Conservation (phyloP, 208 protist species). For the Baffinella frigidus region DNA sequence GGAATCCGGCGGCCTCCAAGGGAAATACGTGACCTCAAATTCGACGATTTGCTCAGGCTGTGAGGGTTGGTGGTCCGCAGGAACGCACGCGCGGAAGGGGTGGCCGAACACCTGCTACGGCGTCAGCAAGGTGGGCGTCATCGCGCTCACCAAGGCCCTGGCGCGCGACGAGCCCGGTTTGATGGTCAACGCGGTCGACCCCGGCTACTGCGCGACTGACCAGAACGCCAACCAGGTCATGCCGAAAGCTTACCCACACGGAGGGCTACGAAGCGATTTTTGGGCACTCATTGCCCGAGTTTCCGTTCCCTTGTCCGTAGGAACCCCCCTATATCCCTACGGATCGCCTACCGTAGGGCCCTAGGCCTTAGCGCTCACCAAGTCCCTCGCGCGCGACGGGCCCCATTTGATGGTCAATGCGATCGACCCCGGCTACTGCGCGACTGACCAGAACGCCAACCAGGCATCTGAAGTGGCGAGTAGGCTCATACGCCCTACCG, state of each 20-base stretch:
- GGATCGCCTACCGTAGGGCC: too few species aligned
- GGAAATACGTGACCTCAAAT: too few species aligned
- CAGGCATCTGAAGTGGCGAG: too few species aligned
- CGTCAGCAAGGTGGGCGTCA: constrained; percentile 40
- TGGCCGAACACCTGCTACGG: constrained; percentile 62
- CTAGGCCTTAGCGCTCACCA: too few species aligned
- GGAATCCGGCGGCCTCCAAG: too few species aligned
- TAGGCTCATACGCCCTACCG: too few species aligned
- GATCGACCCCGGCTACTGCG: constrained; percentile 39
- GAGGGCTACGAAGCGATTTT: neutral
- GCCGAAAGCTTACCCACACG: neutral
- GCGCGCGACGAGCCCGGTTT: neutral
- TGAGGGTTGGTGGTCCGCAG: too few species aligned
- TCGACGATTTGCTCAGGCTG: too few species aligned
- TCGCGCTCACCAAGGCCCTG: constrained; percentile 22
- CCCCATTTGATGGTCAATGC: neutral
- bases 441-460: constrained; percentile 2
- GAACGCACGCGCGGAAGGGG: too few species aligned
- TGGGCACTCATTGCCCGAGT: neutral
- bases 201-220: constrained; percentile 50
- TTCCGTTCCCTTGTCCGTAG: neutral
- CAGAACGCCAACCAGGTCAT: neutral
- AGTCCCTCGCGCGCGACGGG: too few species aligned
- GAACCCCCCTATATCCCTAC: neutral
- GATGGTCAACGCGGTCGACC: constrained; percentile 14